phyloP scores from a whole-genome alignment of 768 basidiomycete genomes.

The Russula compacta region DNA sequence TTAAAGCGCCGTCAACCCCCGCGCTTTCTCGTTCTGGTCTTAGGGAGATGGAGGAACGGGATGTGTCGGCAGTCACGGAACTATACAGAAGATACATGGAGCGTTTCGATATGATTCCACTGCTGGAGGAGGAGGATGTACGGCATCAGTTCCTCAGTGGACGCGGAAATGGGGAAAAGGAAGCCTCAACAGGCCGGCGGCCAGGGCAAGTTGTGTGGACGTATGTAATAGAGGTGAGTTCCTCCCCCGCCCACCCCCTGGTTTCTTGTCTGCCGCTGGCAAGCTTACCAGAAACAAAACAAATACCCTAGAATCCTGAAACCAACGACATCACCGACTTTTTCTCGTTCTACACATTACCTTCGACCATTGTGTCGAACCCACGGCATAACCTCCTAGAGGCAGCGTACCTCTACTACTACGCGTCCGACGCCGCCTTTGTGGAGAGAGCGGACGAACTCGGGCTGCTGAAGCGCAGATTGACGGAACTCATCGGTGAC shows the following conservation, averaged over 20 bases:
- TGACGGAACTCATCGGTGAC: slow-evolving; percentile 68
- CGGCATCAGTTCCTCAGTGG: slow-evolving; percentile 87
- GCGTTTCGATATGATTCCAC: slow-evolving; percentile 75
- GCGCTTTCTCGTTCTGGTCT: slow-evolving; percentile 45
- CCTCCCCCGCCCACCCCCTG: not conserved
- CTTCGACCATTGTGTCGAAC: slow-evolving; percentile 82
- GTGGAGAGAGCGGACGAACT: slow-evolving; percentile 51
- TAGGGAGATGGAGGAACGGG: slow-evolving; percentile 80
- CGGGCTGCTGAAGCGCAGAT: slow-evolving; percentile 53
- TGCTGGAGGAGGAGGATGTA: slow-evolving; percentile 69
- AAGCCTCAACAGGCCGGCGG: slow-evolving; percentile 42
- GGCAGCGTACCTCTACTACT: slow-evolving; percentile 94
- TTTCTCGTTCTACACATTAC: slow-evolving; percentile 94
- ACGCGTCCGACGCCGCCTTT: slow-evolving; percentile 75
- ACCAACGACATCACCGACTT: slow-evolving; percentile 87
- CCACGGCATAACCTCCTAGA: slow-evolving; percentile 66
- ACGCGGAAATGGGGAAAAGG: slow-evolving; percentile 46
- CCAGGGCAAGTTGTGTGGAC: slow-evolving; percentile 88
- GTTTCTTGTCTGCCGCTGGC: not conserved
- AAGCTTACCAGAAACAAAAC: not conserved
- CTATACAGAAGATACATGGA: slow-evolving; percentile 73
- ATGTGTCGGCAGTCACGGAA: slow-evolving; percentile 59
- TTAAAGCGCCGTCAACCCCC: slow-evolving; percentile 52
- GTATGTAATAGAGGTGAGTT: slow-evolving; percentile 84
- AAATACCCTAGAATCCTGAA: slow-evolving; percentile 55